phyloP scores from a whole-genome alignment of 2,329 filamentous ascomycete genomes.

The Fusarium sp. region DNA sequence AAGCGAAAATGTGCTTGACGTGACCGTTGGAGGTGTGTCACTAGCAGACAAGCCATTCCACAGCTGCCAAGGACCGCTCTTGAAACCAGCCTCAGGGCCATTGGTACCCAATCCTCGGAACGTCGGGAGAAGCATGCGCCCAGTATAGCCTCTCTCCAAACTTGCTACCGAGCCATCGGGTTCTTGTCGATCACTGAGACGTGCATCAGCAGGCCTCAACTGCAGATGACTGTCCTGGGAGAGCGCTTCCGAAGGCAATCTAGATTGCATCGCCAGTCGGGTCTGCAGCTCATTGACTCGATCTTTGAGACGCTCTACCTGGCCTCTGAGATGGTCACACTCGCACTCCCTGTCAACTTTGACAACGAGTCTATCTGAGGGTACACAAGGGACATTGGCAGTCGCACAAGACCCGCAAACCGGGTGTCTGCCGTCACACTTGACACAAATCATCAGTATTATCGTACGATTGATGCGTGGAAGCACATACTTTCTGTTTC shows the following conservation, averaged over 20 bases:
- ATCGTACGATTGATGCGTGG: background rate
- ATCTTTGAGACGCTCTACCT: constrained; percentile 34
- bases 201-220: background rate
- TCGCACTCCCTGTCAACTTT: constrained; percentile 41
- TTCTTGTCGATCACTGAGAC: constrained; percentile 1
- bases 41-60: constrained; percentile 42
- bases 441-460: background rate
- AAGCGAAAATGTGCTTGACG: constrained; percentile 21
- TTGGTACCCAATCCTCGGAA: constrained; percentile 17
- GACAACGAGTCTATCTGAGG: constrained; percentile 42
- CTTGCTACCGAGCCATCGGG: constrained; percentile 25
- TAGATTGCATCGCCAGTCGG: constrained; percentile 16
- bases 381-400: constrained; percentile 37
- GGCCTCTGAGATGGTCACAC: constrained; percentile 36
- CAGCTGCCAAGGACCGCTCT: constrained; percentile 42
- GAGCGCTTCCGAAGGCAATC: background rate
- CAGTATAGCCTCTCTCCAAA: constrained; percentile 33
- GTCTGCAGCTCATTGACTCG: constrained; percentile 35
- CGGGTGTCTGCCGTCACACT: constrained; percentile 44
- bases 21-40: constrained; percentile 21
- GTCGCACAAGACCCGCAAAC: constrained; percentile 37
- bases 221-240: constrained; percentile 11
- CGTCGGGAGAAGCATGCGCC: constrained; percentile 42
- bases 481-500: constrained; percentile 39
- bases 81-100: constrained; percentile 33